Percentiles rank a stretch among this genome's conserved stretches.
phyloP scores from a whole-genome alignment of 331 rosid species.

The Spiraea crenata region DNA sequence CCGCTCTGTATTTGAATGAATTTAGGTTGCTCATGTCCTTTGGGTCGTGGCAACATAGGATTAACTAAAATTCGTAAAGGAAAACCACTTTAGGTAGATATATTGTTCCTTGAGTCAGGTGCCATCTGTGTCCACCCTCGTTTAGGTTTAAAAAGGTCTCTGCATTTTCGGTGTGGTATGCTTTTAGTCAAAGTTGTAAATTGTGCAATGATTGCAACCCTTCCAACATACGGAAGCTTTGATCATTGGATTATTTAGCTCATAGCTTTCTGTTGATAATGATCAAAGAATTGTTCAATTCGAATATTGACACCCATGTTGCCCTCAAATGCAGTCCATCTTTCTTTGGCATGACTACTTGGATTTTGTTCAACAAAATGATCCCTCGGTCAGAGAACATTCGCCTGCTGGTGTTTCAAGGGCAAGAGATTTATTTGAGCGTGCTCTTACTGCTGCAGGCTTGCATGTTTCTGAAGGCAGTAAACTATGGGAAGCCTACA shows the following conservation, averaged over 20 bases:
- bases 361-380: conserved; percentile 57
- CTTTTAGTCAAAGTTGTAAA: neutral
- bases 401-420: conserved; percentile 60
- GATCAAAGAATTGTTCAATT: conserved; percentile 13
- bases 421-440: conserved; percentile 77
- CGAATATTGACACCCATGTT: conserved; percentile 21
- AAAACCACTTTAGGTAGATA: neutral
- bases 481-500: conserved; percentile 80
- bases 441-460: conserved; percentile 83
- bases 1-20: neutral
- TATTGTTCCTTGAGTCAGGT: conserved; percentile 1
- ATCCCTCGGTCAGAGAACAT: conserved; percentile 49
- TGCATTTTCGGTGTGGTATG: neutral
- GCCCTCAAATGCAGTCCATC: conserved; percentile 59
- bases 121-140: neutral
- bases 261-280: conserved; percentile 7
- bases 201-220: neutral
- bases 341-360: conserved; percentile 81
- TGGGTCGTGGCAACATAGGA: neutral
- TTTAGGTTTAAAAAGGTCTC: neutral
- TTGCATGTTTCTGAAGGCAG: conserved; percentile 77
- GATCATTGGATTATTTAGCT: neutral
- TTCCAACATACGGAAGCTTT: neutral
- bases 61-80: neutral
- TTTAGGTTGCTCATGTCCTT: neutral